Conservation (phyloP, 345 rosid species). For the Barbarea vulgaris region DNA sequence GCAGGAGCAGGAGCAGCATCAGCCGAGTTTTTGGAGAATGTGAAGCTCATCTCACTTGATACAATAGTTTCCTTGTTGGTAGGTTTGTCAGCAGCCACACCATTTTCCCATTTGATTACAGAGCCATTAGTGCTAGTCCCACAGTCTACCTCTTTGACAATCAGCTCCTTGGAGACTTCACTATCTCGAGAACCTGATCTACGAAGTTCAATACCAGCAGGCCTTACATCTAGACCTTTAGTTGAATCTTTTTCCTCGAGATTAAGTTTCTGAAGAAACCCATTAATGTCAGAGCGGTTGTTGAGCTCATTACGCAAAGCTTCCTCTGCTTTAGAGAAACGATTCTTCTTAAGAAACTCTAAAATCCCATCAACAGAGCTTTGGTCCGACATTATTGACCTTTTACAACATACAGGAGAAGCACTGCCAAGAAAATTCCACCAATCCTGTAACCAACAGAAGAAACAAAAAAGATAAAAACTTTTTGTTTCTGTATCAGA, state of each 20-base stretch:
- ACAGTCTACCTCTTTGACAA: constrained; percentile 89
- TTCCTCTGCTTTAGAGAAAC: constrained; percentile 88
- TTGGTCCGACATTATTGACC: constrained; percentile 63
- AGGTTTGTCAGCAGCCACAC: constrained; percentile 48
- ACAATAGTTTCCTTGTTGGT: constrained; percentile 48
- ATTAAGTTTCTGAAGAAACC: constrained; percentile 61
- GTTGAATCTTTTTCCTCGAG: constrained; percentile 57
- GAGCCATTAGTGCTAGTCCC: constrained; percentile 66
- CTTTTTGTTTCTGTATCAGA: constrained; percentile 11
- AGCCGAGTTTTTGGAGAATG: constrained; percentile 58
- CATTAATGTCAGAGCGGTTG: constrained; percentile 73
- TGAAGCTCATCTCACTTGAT: constrained; percentile 51
- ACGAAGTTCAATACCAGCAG: constrained; percentile 31
- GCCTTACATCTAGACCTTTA: constrained; percentile 43
- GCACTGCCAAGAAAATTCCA: constrained; percentile 35
- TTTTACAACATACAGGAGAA: constrained; percentile 30
- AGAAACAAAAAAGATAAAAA: not conserved
- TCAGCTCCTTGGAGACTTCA: constrained; percentile 73
- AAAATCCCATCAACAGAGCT: constrained; percentile 74
- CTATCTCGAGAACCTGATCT: constrained; percentile 50
- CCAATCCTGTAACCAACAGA: constrained; percentile 46
- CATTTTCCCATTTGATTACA: constrained; percentile 61
- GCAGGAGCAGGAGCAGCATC: no score
- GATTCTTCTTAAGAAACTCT: constrained; percentile 77
- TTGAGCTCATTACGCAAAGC: constrained; percentile 86